Base-by-base conservation (phyloP, 1,284 basidiomycete genomes). In the Ceratobasidium sp. region DNA sequence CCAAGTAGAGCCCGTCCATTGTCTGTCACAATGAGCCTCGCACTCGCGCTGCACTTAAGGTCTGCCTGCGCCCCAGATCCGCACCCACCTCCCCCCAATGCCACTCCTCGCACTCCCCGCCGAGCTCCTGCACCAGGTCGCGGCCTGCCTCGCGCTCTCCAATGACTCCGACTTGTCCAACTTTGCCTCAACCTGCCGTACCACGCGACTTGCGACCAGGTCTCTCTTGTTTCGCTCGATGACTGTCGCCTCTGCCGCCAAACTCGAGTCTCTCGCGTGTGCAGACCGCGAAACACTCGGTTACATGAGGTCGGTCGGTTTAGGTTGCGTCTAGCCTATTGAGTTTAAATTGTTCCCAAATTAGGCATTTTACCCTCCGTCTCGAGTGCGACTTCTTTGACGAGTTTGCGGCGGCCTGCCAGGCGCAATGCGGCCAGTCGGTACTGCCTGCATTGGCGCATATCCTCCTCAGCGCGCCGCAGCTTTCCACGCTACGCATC, bases 91-190 rank as follows among this genome's bases (percentile, higher is more conserved):
- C 65, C 24, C 48, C 46, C 24, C n/a, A 22, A 68, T 68, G 65
- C 22, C 48, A n/a, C 51, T 68, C 19, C 51, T 68, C 19, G 24
- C 34, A 11, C 65, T 68, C 31, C 65, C 65, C 22, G 41, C 49
- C 22, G 65, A 68, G 65, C 65, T 68, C 65, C 65, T 68, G 14
- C 65, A 68, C 49, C 65, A 68, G 13, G 65, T 68, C 31, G 65
- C 65, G 9, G 2, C 29, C n/a, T 41, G 22, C 24, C 41, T 64
- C 34, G 65, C 7, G n/a, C 37, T n/a, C 22, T 29, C n/a, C 39
- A 39, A 22, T 19, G 65, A 37, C 29, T 34, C 65, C 7, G 65
- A 68, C 34, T 9, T 68, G 22, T 14, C 19, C 34, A 68, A 43
- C 37, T 56, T 56, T 16, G 37, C 49, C 34, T 56, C 65, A 9